Conservation (phyloP, 352 stramenopile species). For the Thalassiosira oceanica region DNA sequence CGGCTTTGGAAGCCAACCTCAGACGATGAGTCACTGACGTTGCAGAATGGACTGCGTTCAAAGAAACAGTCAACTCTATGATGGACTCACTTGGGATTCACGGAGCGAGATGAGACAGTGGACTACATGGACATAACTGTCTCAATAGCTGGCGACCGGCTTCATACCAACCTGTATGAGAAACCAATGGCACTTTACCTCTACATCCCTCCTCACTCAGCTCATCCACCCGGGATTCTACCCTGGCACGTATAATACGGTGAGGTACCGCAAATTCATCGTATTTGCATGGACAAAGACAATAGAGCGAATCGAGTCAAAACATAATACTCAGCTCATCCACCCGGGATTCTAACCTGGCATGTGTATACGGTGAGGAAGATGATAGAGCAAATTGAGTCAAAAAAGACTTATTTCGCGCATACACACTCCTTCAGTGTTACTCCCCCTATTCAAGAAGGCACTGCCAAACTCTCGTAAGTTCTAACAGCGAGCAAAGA, state of each 20-base stretch:
- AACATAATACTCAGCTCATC: not conserved
- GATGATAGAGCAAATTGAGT: too few species aligned
- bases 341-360: too few species aligned
- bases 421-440: too few species aligned
- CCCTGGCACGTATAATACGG: too few species aligned
- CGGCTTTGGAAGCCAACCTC: not conserved
- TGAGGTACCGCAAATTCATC: too few species aligned
- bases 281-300: too few species aligned
- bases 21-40: not conserved
- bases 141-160: not conserved
- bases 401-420: too few species aligned
- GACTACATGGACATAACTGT: not conserved
- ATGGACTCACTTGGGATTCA: not conserved
- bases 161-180: not conserved
- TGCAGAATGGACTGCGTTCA: not conserved
- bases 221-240: not conserved
- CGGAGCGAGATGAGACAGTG: not conserved
- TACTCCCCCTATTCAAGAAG: too few species aligned
- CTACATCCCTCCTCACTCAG: not conserved
- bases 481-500: too few species aligned
- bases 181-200: not conserved
- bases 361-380: too few species aligned
- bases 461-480: too few species aligned
- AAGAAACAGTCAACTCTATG: not conserved
- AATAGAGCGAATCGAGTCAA: too few species aligned